Conservation (phyloP, 2,329 filamentous ascomycete species). For the Penicillium expansum region DNA sequence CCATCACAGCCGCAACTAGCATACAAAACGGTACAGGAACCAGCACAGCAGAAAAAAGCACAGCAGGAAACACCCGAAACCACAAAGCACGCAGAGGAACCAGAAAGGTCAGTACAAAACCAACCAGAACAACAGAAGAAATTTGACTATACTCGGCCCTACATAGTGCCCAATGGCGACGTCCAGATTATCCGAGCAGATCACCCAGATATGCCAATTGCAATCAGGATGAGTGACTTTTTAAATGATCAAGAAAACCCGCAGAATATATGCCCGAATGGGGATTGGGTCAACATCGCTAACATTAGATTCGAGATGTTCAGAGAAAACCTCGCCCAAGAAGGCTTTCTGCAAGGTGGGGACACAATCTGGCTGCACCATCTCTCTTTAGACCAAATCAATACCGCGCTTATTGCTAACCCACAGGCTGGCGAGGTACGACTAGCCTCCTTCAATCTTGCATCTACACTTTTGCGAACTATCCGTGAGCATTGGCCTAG, state of each 20-base stretch:
- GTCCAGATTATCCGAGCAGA: not conserved
- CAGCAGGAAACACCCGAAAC: too few relatives aligned
- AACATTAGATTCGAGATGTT: not conserved
- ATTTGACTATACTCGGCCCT: not conserved
- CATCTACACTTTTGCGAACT: not conserved
- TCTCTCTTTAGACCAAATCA: not conserved
- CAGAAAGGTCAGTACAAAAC: not conserved
- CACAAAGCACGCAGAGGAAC: not conserved
- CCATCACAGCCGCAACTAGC: not conserved
- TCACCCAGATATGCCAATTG: not conserved
- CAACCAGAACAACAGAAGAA: too few relatives aligned
- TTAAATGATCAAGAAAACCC: not conserved
- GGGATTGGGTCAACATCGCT: conserved; percentile 1
- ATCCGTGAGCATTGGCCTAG: not conserved
- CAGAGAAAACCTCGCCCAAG: not conserved
- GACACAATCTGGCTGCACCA: not conserved
- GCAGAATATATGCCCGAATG: not conserved
- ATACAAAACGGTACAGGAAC: too few relatives aligned
- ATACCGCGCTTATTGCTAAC: not conserved
- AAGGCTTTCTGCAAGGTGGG: not conserved
- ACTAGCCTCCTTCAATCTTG: not conserved
- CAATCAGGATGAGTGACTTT: not conserved
- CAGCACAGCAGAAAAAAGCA: not conserved
- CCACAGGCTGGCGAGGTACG: not conserved
- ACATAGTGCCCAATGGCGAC: not conserved